These are phyloP conservation scores for Pecoramyces ruminantium DNA, from an alignment of 192 early-diverging fungal species.

Conservation along the genomic window DNA sequence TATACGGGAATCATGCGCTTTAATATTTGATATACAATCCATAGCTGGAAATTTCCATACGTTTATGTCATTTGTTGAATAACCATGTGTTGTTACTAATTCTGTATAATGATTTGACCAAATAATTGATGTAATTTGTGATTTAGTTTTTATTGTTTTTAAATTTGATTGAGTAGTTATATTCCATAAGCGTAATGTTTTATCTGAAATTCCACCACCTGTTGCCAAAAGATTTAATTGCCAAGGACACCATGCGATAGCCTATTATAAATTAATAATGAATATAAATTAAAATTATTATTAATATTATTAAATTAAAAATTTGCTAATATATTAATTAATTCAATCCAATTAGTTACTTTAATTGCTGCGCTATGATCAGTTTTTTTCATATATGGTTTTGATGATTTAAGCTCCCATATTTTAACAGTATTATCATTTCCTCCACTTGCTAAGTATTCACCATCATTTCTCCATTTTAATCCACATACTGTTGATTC, in stretches of 20 bases:
- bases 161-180: conserved; percentile 12
- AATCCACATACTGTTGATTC: background rate
- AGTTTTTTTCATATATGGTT: background rate
- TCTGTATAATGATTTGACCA: conserved; percentile 41
- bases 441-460: background rate
- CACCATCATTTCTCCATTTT: background rate
- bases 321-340: no score
- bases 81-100: conserved; percentile 29
- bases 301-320: no score
- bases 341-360: background rate
- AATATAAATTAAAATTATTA: no score
- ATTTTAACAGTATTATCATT: background rate
- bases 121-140: conserved; percentile 32
- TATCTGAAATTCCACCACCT: conserved; percentile 29
- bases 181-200: conserved; percentile 38
- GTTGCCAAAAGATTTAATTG: conserved; percentile 26
- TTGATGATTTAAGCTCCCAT: background rate
- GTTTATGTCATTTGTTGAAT: conserved; percentile 26
- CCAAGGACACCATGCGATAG: background rate
- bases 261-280: background rate
- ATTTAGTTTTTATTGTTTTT: conserved; percentile 23
- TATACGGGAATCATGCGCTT: conserved; percentile 28
- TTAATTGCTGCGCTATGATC: background rate
- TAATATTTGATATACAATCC: conserved; percentile 23
- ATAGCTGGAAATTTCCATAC: conserved; percentile 32